Evolutionary conservation across 1,284 basidiomycete genomes (phyloP).

Genomic region (Marasmius tenuissimus): DNA sequence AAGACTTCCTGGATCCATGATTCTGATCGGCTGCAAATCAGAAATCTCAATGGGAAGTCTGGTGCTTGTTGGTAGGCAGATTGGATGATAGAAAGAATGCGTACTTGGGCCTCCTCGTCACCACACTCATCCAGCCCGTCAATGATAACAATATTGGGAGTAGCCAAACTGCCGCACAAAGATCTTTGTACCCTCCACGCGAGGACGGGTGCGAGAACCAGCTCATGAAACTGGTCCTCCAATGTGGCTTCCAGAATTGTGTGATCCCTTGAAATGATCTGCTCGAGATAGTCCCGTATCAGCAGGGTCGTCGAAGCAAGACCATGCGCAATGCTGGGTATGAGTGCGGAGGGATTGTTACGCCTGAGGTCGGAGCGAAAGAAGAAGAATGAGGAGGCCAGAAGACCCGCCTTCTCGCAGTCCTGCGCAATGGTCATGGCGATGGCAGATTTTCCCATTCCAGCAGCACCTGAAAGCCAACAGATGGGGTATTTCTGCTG

Average conservation of each 20-base stretch:
- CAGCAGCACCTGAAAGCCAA: conserved; percentile 18
- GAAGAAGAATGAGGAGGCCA: conserved; percentile 18
- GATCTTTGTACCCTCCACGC: not conserved
- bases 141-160: conserved; percentile 4
- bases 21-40: conserved; percentile 20
- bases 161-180: not conserved
- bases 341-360: not conserved
- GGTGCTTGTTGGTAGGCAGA: not conserved
- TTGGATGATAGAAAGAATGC: not conserved
- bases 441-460: conserved; percentile 19
- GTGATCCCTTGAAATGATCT: not conserved
- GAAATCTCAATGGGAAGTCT: conserved; percentile 14
- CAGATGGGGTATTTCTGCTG: conserved; percentile 2
- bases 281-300: not conserved
- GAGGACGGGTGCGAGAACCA: not conserved
- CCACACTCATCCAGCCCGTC: conserved; percentile 22
- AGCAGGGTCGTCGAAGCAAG: not conserved
- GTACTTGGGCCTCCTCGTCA: not conserved
- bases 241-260: not conserved
- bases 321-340: conserved; percentile 2
- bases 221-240: conserved; percentile 1
- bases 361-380: conserved; percentile 1
- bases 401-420: not conserved
- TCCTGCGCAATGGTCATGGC: conserved; percentile 15
- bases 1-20: conserved; percentile 15